Evolutionary conservation across 176 grass and related monocot genomes (phyloP), one percentile per base, ranked within the genome.

Genomic region (Paspalum vaginatum): DNA sequence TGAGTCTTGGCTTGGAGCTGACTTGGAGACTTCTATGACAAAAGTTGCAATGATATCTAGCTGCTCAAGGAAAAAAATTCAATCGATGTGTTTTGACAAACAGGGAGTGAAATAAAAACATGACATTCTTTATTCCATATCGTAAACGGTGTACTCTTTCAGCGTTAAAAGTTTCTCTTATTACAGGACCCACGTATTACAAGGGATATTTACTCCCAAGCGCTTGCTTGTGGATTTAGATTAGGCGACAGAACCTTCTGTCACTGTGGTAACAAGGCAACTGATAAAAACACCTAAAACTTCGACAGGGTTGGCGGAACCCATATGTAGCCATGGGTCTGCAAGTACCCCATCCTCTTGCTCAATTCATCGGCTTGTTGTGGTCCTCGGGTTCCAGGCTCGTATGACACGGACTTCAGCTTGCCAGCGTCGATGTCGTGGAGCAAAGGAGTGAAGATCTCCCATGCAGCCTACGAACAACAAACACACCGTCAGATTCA

Each of bases 361-460:
- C 85, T 91, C 79, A 99, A 77, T 20, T 89, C 90, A 45, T 99
- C 96, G 1, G 88, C 92, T 87, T 99, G 88, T 0, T 66, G 48
- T 1, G 96, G 96, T 48, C 96, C 96, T 52, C 96, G 75, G 62
- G 84, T 93, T 17, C 90, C 92, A 0, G 90, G 83, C 75, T 89
- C 68, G 53, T 99, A 99, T 4, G 84, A 54, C n/a, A 93, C 57
- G 2, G 90, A 48, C 66, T 91, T 99, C 79, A 91, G 32, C 81
- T 91, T 87, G 13, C 92, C 90, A 1, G 27, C 88, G 10, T 99
- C 96, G 0, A 99, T 99, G 72, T 91, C 91, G 27, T 99, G 92
- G 79, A 99, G 63, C 52, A 95, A 75, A 16, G 96, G 96, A 83
- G 92, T 99, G 82, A 99, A 95, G 76, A 99, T 99, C 67, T 93